Evolutionary conservation across 148 eudicot genomes (phyloP).

Genomic region (Silene latifolia): DNA sequence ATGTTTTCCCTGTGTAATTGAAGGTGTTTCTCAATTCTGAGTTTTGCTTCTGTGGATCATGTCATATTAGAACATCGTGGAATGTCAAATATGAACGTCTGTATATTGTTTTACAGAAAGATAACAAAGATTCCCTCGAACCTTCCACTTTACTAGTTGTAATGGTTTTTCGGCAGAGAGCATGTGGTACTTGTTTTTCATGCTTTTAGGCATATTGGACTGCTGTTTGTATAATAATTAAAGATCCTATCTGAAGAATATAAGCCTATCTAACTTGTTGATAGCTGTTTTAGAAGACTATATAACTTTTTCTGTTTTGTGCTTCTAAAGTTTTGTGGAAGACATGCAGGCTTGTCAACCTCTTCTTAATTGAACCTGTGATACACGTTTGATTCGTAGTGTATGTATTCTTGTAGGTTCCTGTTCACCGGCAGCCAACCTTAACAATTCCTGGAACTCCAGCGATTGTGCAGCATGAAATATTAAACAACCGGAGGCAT

Average conservation of each 20-base stretch:
- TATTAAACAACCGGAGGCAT: conserved; percentile 85
- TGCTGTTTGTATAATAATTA: not conserved
- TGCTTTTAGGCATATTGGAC: not conserved
- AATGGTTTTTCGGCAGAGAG: not conserved
- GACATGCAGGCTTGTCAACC: conserved; percentile 39
- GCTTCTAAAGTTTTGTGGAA: not conserved
- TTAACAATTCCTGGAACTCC: conserved; percentile 69
- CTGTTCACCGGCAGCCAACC: conserved; percentile 70
- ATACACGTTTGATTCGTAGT: conserved; percentile 9
- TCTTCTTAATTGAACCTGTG: not conserved
- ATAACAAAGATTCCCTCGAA: no score
- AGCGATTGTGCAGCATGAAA: conserved; percentile 89
- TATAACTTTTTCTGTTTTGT: not conserved
- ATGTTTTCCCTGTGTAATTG: not conserved
- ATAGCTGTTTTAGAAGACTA: not conserved
- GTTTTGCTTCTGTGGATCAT: not conserved
- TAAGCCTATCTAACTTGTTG: not conserved
- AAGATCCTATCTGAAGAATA: not conserved
- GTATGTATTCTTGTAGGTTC: conserved; percentile 46
- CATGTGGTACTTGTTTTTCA: not conserved
- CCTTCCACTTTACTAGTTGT: no score
- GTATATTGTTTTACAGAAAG: no score
- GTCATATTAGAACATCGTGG: not conserved
- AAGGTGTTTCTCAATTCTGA: not conserved
- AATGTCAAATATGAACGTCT: not conserved